Base-by-base conservation (phyloP, 768 basidiomycete genomes). In the Galerina marginata region DNA sequence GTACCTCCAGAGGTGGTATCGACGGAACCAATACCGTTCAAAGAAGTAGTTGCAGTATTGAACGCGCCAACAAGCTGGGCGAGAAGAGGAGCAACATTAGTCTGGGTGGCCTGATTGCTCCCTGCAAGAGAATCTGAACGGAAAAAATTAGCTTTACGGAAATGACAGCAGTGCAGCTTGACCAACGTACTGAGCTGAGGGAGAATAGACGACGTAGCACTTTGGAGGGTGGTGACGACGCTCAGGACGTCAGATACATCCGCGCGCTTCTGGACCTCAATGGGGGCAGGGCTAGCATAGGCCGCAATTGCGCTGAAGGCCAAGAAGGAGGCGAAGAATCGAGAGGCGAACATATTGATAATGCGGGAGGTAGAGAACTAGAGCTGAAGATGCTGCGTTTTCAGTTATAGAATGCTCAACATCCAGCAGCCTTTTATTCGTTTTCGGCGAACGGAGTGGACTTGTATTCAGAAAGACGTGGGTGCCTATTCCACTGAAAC, bases 331-430 rank as follows among this genome's bases (percentile, higher is more conserved):
- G 51, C 39, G 56, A 58, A n/a, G 49, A 50, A 58, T 15, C 39
- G 47, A n/a, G 56, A 50, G 26, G 40, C 37, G 40, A 58, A 58
- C 56, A 58, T 58, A 15, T 56, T 56, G 37, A 52, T 14, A 52
- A 40, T 38, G 49, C 36, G 16, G 5, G 15, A 25, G 20, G 37
- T 52, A 52, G 37, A 52, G 51, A 39, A 52, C 51, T 52, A 25
- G 51, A 52, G 51, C 51, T 52, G 51, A 12, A 50, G 37, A 15
- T 40, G 51, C 37, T 39, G 20, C 20, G 20, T 20, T 20, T 52
- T 52, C 51, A 52, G 51, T 52, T 52, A 25, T 39, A 39, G 16
- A 9, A 52, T 25, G 6, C 9, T 7, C 46, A 37, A 52, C 38
- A 52, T 33, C 5, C 38, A 23, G 12, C 38, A 10, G 14, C 20